phyloP scores from a whole-genome alignment of 2,329 filamentous ascomycete species.

The Clarireedia sp. region DNA sequence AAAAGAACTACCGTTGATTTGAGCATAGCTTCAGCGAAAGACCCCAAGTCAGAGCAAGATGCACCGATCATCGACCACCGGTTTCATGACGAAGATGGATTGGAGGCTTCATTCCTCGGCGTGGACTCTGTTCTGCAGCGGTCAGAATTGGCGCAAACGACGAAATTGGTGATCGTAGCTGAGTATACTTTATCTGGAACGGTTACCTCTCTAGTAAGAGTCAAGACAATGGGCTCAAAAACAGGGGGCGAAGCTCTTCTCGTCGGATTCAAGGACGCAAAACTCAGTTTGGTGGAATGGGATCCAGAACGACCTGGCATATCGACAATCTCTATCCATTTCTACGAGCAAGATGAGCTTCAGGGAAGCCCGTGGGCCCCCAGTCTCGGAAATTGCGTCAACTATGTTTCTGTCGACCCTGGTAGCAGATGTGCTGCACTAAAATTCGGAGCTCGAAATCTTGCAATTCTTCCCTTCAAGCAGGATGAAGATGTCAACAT shows the following conservation, averaged over 20 bases:
- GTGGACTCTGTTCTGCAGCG: conserved; percentile 53
- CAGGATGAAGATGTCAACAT: conserved; percentile 87
- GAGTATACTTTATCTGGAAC: conserved; percentile 81
- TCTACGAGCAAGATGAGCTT: conserved; percentile 91
- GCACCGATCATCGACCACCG: conserved; percentile 43
- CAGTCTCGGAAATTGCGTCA: conserved; percentile 66
- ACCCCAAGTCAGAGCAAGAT: conserved; percentile 31
- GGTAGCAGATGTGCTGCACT: conserved; percentile 88
- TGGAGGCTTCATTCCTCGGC: conserved; percentile 59
- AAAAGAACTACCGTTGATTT: conserved; percentile 59
- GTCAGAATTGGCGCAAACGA: conserved; percentile 56
- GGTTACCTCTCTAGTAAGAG: conserved; percentile 70
- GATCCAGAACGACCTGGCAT: conserved; percentile 72
- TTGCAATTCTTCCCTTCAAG: conserved; percentile 90
- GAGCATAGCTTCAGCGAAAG: conserved; percentile 20
- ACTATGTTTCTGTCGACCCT: conserved; percentile 80
- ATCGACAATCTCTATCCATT: conserved; percentile 89
- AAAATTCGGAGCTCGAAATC: conserved; percentile 80
- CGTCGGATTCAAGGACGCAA: conserved; percentile 81
- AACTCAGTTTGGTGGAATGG: conserved; percentile 91
- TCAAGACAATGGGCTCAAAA: conserved; percentile 64
- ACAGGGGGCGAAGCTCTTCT: conserved; percentile 79
- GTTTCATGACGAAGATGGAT: conserved; percentile 49
- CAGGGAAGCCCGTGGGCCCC: conserved; percentile 75
- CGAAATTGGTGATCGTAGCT: conserved; percentile 75